Evolutionary conservation across 768 basidiomycete species (phyloP), one percentile per base, ranked within the genome.

Genomic region (Lentinus brumalis): DNA sequence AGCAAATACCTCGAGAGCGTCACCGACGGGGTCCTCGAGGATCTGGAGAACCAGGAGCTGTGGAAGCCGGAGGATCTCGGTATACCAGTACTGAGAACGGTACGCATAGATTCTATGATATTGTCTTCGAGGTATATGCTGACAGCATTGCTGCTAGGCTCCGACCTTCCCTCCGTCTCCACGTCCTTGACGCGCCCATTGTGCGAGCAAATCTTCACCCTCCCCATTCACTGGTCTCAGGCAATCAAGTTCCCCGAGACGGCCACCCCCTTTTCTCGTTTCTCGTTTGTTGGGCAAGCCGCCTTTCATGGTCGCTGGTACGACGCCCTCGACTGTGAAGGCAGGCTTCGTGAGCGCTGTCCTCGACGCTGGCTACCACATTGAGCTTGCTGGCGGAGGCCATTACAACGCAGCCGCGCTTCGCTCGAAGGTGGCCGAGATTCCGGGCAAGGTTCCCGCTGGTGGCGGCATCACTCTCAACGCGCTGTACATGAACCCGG

Each of bases 231-330:
- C 77, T 98, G 97, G 97, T 78, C 83, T 44, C 87, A 88, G 69
- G 95, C 95, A 5, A 96, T 93, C 38, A 78, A 86, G 62, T 96
- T 98, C 84, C 92, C 95, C 1, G 83, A 90, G 62, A 83, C 88
- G 9, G 94, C 95, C 0, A 98, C 96, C 4, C 96, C 0, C 91
- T 94, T 4, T 96, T 98, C 83, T n/a, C n/a, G n/a, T n/a, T n/a
- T 96, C 96, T 52, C 92, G 97, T 60, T 84, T 99, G 46, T 76
- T 99, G 45, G 94, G 94, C 68, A 99, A 98, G 78, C 88, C 97
- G 3, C 97, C 97, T 38, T 90, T 99, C 76, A 98, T 98, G 97
- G 95, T 99, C 41, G 96, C 96, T 51, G 97, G 97, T 60, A 98
- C 98, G 97, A 99, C 97, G 0, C 97, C 97, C 0, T 89, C 90